Evolutionary conservation across 2,329 filamentous ascomycete species (phyloP).

Genomic region (Leptosphaerulina australis): DNA sequence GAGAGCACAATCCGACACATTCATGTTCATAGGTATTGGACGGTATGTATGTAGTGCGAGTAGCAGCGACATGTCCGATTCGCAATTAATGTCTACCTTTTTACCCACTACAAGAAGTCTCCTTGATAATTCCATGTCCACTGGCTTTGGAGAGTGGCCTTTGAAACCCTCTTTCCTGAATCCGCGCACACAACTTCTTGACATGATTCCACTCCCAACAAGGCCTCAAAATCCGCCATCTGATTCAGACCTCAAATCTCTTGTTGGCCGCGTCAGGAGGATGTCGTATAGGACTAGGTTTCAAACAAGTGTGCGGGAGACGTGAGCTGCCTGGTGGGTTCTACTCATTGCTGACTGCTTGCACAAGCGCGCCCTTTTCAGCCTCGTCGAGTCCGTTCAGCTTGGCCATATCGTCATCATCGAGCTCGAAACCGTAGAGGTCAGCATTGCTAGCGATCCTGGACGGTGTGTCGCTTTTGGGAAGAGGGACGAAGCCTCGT

Average conservation of each 20-base stretch:
- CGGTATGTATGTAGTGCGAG: no score
- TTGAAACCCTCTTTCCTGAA: not conserved
- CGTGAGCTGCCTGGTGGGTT: not conserved
- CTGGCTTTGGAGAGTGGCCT: not conserved
- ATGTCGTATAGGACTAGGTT: not conserved
- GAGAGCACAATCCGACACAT: slow-evolving; percentile 38
- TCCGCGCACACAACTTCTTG: not conserved
- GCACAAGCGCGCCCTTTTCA: slow-evolving; percentile 42
- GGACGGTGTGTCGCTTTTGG: slow-evolving; percentile 48
- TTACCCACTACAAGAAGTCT: no score
- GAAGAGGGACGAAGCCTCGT: slow-evolving; percentile 60
- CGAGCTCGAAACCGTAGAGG: slow-evolving; percentile 46
- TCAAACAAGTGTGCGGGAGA: not conserved
- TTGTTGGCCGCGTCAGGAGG: not conserved
- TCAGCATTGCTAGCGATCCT: slow-evolving; percentile 47
- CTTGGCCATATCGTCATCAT: slow-evolving; percentile 42
- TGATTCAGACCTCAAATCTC: not conserved
- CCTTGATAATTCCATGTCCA: no score
- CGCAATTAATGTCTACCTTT: no score
- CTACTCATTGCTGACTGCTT: slow-evolving; percentile 24
- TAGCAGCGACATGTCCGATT: no score
- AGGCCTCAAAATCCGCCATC: not conserved
- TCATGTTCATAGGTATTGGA: no score
- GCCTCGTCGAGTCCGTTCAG: slow-evolving; percentile 46
- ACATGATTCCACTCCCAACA: not conserved